A percentile compares a stretch with the other conserved stretches of the same genome.
phyloP scores from a whole-genome alignment of 768 basidiomycete species.

The Amanita thiersii region DNA sequence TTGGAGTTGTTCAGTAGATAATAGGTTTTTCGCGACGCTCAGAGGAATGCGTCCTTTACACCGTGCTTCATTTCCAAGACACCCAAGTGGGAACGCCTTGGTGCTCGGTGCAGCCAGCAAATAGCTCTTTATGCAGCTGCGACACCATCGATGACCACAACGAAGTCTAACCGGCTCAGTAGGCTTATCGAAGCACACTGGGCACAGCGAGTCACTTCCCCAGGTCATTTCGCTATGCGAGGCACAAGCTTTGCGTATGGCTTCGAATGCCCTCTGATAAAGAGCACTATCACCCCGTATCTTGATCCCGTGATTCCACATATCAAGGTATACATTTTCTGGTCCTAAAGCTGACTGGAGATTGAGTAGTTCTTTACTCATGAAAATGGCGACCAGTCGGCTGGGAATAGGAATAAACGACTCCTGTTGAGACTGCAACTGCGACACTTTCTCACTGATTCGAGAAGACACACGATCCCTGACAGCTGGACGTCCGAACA shows the following conservation, averaged over 20 bases:
- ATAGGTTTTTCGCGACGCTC: constrained; percentile 35
- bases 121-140: constrained; percentile 50
- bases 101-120: constrained; percentile 48
- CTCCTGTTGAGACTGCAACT: constrained; percentile 33
- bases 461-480: constrained; percentile 32
- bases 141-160: constrained; percentile 69
- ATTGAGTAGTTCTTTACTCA: constrained; percentile 33
- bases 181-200: constrained; percentile 60
- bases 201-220: constrained; percentile 33
- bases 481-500: constrained; percentile 41
- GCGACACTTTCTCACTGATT: constrained; percentile 39
- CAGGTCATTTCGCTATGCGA: constrained; percentile 18
- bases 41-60: constrained; percentile 55
- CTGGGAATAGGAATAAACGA: constrained; percentile 40
- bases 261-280: constrained; percentile 23
- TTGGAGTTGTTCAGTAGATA: constrained; percentile 46
- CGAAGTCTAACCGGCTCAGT: constrained; percentile 41
- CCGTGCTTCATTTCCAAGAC: constrained; percentile 55
- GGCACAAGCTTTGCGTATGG: constrained; percentile 33
- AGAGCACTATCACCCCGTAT: constrained; percentile 43
- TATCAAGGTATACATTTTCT: constrained; percentile 50
- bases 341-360: constrained; percentile 43
- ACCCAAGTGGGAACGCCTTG: constrained; percentile 61
- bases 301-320: constrained; percentile 29
- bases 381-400: constrained; percentile 35